Conservation (phyloP, 805 yeast genomes). For the Wickerhamiella nectarea region DNA sequence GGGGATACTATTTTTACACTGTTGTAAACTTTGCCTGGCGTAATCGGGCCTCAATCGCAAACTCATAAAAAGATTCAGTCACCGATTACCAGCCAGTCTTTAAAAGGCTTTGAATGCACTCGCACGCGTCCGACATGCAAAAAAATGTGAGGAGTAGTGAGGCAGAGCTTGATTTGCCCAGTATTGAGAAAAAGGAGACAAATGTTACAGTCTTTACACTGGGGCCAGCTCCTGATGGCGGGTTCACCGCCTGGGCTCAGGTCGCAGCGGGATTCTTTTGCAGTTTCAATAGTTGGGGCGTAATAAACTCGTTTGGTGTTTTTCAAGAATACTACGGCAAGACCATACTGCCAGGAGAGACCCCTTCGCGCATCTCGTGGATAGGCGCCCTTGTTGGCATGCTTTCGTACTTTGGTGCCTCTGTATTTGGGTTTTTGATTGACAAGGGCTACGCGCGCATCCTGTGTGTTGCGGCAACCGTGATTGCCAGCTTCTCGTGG, state of each 20-base stretch:
- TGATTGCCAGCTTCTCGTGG: constrained; percentile 32
- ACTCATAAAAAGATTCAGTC: too few species aligned
- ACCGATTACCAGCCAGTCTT: too few species aligned
- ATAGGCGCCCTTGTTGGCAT: constrained; percentile 43
- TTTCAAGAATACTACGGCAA: constrained; percentile 38
- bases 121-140: too few species aligned
- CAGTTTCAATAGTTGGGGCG: constrained; percentile 42
- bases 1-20: too few species aligned
- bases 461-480: constrained; percentile 32
- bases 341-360: constrained; percentile 30
- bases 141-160: too few species aligned
- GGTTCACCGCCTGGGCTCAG: constrained; percentile 38
- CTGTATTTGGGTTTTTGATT: constrained; percentile 30
- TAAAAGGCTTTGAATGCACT: too few species aligned
- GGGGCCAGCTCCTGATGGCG: constrained; percentile 31
- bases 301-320: constrained; percentile 45
- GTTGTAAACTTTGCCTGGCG: too few species aligned
- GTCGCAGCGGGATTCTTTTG: constrained; percentile 35
- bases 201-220: background rate
- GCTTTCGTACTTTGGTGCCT: constrained; percentile 28
- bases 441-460: constrained; percentile 32
- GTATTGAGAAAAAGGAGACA: too few species aligned
- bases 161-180: too few species aligned
- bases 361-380: constrained; percentile 35
- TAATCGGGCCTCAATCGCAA: too few species aligned